These are phyloP conservation scores for Lachnellula willkommii DNA, from an alignment of 2,329 filamentous ascomycete species.

Conservation along the genomic window DNA sequence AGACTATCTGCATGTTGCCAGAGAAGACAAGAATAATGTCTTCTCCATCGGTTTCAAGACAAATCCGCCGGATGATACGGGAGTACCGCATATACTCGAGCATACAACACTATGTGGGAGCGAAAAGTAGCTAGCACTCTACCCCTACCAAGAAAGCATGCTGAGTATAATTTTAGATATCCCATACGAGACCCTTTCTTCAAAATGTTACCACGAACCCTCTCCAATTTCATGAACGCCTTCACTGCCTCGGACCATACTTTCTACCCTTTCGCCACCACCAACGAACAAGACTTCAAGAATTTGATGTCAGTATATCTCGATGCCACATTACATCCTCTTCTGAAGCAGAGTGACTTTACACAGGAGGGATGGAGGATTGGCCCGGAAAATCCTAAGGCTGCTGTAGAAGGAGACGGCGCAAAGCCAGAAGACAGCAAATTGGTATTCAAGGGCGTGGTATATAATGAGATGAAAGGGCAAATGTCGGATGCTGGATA, in stretches of 20 bases:
- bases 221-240: conserved; percentile 99
- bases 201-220: conserved; percentile 95
- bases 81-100: conserved; percentile 93
- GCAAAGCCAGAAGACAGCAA: conserved; percentile 52
- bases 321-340: conserved; percentile 84
- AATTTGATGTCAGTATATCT: conserved; percentile 96
- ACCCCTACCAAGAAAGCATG: conserved; percentile 8
- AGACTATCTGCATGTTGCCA: conserved; percentile 89
- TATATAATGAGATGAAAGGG: conserved; percentile 99
- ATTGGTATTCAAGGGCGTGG: conserved; percentile 92
- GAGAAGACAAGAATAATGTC: conserved; percentile 98
- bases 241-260: conserved; percentile 96
- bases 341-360: conserved; percentile 88
- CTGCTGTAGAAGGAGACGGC: conserved; percentile 39
- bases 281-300: conserved; percentile 89
- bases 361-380: conserved; percentile 96
- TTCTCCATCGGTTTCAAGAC: conserved; percentile 99
- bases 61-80: conserved; percentile 93
- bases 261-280: conserved; percentile 96
- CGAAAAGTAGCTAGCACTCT: conserved; percentile 59
- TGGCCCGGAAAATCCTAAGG: conserved; percentile 76
- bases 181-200: conserved; percentile 99
- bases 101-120: conserved; percentile 96
- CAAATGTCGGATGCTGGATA: conserved; percentile 98
- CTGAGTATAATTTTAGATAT: conserved; percentile 54